Conservation (phyloP, 306 rosid genomes). For the Carpinus fangiana region DNA sequence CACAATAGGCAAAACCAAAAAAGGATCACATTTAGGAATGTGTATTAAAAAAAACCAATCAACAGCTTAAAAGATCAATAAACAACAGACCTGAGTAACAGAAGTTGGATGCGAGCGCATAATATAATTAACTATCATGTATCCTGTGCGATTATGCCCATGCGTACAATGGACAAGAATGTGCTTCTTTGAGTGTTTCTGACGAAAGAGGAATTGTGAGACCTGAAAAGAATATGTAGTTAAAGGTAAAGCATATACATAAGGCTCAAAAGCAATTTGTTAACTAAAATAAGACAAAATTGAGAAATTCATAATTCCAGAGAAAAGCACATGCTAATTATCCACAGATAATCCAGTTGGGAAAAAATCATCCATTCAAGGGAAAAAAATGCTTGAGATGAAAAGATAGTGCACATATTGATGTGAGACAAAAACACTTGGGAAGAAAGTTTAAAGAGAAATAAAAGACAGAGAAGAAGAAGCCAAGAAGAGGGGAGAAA, state of each 20-base stretch:
- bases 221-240: constrained; percentile 56
- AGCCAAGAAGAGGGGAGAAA: too few relatives aligned
- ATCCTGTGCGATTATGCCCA: constrained; percentile 99
- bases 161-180: constrained; percentile 99
- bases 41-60: constrained; percentile 11
- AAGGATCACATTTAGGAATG: constrained; percentile 7
- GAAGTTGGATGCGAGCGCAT: constrained; percentile 78
- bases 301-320: background rate
- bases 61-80: constrained; percentile 20
- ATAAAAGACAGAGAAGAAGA: too few relatives aligned
- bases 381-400: background rate
- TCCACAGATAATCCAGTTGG: background rate
- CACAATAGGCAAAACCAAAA: constrained; percentile 32
- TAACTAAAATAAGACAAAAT: background rate
- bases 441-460: too few relatives aligned
- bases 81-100: constrained; percentile 72
- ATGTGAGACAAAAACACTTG: too few relatives aligned
- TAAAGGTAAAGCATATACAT: constrained; percentile 8
- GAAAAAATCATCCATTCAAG: background rate
- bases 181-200: constrained; percentile 80
- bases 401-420: too few relatives aligned
- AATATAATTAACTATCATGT: constrained; percentile 87
- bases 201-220: constrained; percentile 74
- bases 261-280: background rate
- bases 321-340: background rate